A percentile compares a stretch with the other conserved stretches of the same genome.
phyloP scores from a whole-genome alignment of 1,284 basidiomycete species.

The Phenoliferia sp. region DNA sequence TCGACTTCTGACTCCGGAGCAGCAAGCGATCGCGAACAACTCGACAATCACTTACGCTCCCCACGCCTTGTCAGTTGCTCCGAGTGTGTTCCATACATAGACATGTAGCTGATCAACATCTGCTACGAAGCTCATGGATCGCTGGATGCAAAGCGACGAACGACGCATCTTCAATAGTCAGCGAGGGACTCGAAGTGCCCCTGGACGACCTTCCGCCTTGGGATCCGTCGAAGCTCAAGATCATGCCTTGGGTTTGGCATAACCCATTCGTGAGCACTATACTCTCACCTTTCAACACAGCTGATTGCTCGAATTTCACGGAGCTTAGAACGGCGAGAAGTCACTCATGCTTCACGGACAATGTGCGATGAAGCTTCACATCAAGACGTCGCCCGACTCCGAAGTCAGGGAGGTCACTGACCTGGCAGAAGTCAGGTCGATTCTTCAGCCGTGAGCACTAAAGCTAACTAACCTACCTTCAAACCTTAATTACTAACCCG shows the following conservation, averaged over 20 bases:
- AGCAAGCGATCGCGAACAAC: conserved; percentile 1
- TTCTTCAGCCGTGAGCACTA: conserved; percentile 5
- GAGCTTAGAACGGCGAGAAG: background rate
- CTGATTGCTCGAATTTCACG: background rate
- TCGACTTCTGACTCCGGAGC: conserved; percentile 3
- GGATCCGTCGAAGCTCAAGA: conserved; percentile 66
- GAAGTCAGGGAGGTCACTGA: background rate
- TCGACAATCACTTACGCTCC: conserved; percentile 9
- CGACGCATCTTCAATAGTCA: conserved; percentile 6
- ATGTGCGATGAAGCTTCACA: background rate
- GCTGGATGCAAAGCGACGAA: conserved; percentile 7
- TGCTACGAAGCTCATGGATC: conserved; percentile 4
- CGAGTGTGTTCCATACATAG: background rate
- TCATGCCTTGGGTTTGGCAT: conserved; percentile 71
- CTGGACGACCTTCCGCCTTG: conserved; percentile 64
- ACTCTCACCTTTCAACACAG: background rate
- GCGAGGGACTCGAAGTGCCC: conserved; percentile 51
- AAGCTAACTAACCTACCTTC: no score
- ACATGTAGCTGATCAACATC: background rate
- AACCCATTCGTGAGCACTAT: conserved; percentile 50
- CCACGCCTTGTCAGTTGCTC: conserved; percentile 7
- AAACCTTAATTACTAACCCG: background rate
- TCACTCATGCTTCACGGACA: conserved; percentile 11
- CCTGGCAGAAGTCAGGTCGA: conserved; percentile 5
- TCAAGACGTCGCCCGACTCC: background rate